Base-by-base conservation (phyloP, 2,329 filamentous ascomycete genomes). In the Cladosporium sp. region DNA sequence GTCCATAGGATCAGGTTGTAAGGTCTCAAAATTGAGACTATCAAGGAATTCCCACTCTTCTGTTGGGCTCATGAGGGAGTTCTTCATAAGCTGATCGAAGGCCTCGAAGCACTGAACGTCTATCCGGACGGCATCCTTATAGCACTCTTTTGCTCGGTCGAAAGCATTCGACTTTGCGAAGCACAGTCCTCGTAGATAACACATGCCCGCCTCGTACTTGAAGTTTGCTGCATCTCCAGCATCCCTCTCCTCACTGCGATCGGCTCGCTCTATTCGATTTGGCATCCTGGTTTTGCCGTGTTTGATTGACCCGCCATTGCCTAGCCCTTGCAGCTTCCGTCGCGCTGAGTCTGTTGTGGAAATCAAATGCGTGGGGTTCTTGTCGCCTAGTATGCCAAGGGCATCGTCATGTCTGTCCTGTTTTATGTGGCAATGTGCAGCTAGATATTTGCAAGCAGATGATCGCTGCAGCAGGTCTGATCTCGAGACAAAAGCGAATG, bases 31-130 rank as follows among this genome's bases (percentile, higher is more conserved):
- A 75, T 97, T 87, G 20, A 97, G 82, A 54, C 89, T 90, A 65
- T 94, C 88, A 43, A 97, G 82, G 63, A 97, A 96, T 51, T 87
- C 84, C 83, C 93, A 90, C 72, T 97, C 92, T 74, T 97, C 92
- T 37, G 90, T 87, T 0, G 92, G 92, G 20, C 85, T 85, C 84
- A 99, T 89, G 62, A 99, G 82, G 19, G 90, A 90, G 76, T 99
- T 99, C 76, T 92, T 91, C 87, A 97, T 97, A 58, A 99, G 83
- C 77, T 97, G 92, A 68, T 97, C 92, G 70, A 99, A 97, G 0
- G 94, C 94, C 75, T 99, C 94, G 71, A 96, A 97, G 75, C 94
- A 99, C 73, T 96, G 92, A 3, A 97, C 92, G 71, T 99, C 94
- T 69, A 99, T 97, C 62, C 90, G 86, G 47, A 97, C 92, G 1